Base-by-base conservation (phyloP, 306 rosid genomes). In the Carpinus fangiana region DNA sequence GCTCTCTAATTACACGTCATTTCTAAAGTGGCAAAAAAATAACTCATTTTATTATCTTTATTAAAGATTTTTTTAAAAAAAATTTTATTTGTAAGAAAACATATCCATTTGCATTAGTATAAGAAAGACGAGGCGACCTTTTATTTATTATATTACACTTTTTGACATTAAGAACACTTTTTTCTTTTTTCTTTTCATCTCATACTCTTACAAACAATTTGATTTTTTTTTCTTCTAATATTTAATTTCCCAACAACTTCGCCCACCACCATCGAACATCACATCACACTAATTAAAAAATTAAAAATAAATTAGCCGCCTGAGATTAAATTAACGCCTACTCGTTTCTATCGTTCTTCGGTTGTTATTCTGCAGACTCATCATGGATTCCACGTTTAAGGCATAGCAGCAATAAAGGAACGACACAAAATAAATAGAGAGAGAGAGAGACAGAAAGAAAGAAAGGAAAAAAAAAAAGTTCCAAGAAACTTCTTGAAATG, bases 401-500 rank as follows among this genome's bases (percentile, higher is more conserved):
- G 59, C 9, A 13, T 41, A 41, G 18, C n/a, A 31, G 17, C 26
- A 23, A 23, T 23, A 70, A 10, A 36, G 2, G 34, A 6, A 50
- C n/a, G 2, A 14, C 2, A 34, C 16, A 66, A 12, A 3, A 55
- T 2, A 1, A 34, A 73, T 18, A 48, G 2, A 14, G 52, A 73
- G 28, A 46, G 13, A 7, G 2, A 70, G 34, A 76, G 36, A 67
- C 76, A 79, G 31, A 43, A n/a, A 31, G 67, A 47, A 14, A 79
- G 31, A 43, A 28, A 31, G 67, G 48, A 13, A 47, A 73, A 46
- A 23, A 72, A 50, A 72, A 76, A 68, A 65, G 61, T 60, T 72
- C 85, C 65, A 20, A 79, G 92, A 89, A 91, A 75, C 93, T 91
- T 86, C 97, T 84, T 70, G 82, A 85, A 76, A 82, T 64, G 70